phyloP scores from a whole-genome alignment of 23 red algal genomes.

The Gracilaria gracilis region DNA sequence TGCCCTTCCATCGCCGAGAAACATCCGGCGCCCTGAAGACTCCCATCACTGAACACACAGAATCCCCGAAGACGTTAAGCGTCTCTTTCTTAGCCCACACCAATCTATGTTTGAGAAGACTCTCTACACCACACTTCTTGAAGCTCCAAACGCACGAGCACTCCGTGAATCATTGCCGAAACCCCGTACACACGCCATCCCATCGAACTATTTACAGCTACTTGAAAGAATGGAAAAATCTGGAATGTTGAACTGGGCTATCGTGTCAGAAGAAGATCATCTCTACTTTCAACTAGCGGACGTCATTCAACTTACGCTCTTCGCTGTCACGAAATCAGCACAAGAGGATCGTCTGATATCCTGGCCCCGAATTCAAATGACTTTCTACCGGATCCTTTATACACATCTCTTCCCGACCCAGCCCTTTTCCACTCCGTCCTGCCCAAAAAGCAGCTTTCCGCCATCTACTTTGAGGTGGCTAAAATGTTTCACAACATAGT shows the following conservation, averaged over 20 bases:
- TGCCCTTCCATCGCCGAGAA: neutral
- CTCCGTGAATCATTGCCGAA: too few species aligned
- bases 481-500: too few species aligned
- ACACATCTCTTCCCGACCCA: too few species aligned
- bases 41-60: neutral
- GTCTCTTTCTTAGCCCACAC: neutral
- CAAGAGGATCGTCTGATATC: neutral
- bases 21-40: neutral
- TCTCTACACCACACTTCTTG: neutral
- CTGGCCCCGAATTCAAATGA: too few species aligned
- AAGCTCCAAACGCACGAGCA: neutral
- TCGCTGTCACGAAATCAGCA: neutral
- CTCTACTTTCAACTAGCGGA: neutral
- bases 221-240: too few species aligned
- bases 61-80: neutral
- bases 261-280: neutral
- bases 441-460: too few species aligned
- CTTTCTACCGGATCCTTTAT: too few species aligned
- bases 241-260: too few species aligned
- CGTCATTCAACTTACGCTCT: constrained; percentile 1
- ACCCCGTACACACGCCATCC: too few species aligned
- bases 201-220: too few species aligned
- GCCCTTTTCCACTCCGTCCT: too few species aligned
- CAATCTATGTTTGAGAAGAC: neutral
- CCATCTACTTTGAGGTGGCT: too few species aligned